phyloP scores from a whole-genome alignment of 805 yeast genomes.

The Saccharomycopsis amapae region DNA sequence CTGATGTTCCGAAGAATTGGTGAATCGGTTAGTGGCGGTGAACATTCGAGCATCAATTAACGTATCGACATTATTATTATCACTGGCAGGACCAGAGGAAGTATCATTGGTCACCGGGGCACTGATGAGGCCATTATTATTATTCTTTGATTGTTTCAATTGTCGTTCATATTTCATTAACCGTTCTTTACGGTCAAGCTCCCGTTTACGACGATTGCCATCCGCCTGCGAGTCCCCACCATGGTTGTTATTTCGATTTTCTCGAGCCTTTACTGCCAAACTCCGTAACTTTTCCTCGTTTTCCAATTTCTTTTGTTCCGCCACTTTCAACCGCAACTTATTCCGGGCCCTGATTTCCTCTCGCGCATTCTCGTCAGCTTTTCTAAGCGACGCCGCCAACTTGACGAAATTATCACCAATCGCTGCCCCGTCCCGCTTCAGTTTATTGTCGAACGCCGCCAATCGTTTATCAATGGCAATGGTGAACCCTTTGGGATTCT shows the following conservation, averaged over 20 bases:
- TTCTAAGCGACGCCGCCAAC: conserved; percentile 64
- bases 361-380: conserved; percentile 57
- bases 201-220: conserved; percentile 28
- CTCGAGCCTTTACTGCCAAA: conserved; percentile 44
- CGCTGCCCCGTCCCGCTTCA: conserved; percentile 29
- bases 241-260: conserved; percentile 9
- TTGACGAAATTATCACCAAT: conserved; percentile 53
- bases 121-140: background rate
- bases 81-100: background rate
- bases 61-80: conserved; percentile 30
- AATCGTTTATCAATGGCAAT: conserved; percentile 74
- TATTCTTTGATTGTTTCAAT: conserved; percentile 30
- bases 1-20: conserved; percentile 25
- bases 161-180: conserved; percentile 42
- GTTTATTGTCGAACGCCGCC: conserved; percentile 43
- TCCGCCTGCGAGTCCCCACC: background rate
- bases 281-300: conserved; percentile 45
- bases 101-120: background rate
- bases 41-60: conserved; percentile 56
- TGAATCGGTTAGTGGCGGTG: conserved; percentile 37
- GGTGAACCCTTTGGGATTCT: conserved; percentile 85
- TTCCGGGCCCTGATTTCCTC: conserved; percentile 47
- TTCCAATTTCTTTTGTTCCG: conserved; percentile 41
- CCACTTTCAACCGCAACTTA: conserved; percentile 40
- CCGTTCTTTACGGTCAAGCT: conserved; percentile 37